These are phyloP conservation scores for Tricholoma terreum DNA, from an alignment of 768 basidiomycete genomes.

Conservation along the genomic window DNA sequence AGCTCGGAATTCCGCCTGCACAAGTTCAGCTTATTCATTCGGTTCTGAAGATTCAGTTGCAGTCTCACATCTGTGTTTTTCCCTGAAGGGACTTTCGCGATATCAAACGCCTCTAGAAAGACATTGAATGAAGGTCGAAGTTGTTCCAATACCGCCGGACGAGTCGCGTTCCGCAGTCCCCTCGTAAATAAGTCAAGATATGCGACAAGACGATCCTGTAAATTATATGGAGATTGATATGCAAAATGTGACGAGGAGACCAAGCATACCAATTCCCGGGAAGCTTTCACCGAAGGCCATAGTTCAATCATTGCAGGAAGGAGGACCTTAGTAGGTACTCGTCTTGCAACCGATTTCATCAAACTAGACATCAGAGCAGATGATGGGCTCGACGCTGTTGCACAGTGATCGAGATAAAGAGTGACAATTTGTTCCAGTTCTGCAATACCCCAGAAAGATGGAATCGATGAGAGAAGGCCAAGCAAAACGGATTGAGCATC, in stretches of 20 bases:
- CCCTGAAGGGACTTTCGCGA: constrained; percentile 31
- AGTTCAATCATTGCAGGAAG: constrained; percentile 60
- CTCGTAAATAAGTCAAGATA: constrained; percentile 73
- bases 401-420: constrained; percentile 50
- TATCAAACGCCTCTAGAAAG: constrained; percentile 76
- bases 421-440: constrained; percentile 57
- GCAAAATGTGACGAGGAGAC: neutral
- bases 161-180: constrained; percentile 59
- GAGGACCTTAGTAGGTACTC: constrained; percentile 61
- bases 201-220: constrained; percentile 35
- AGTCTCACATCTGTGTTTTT: constrained; percentile 5
- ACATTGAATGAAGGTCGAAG: constrained; percentile 69
- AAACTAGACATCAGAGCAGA: constrained; percentile 40
- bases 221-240: constrained; percentile 3
- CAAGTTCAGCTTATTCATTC: neutral
- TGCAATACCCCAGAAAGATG: constrained; percentile 71
- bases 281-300: constrained; percentile 43
- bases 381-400: constrained; percentile 29
- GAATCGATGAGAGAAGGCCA: constrained; percentile 69
- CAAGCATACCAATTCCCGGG: constrained; percentile 35
- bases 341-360: constrained; percentile 67
- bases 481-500: constrained; percentile 52
- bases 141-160: constrained; percentile 62
- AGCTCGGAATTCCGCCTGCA: constrained; percentile 50
- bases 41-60: neutral